Conservation (phyloP, 805 yeast genomes). For the Maudiozyma turicensis region DNA sequence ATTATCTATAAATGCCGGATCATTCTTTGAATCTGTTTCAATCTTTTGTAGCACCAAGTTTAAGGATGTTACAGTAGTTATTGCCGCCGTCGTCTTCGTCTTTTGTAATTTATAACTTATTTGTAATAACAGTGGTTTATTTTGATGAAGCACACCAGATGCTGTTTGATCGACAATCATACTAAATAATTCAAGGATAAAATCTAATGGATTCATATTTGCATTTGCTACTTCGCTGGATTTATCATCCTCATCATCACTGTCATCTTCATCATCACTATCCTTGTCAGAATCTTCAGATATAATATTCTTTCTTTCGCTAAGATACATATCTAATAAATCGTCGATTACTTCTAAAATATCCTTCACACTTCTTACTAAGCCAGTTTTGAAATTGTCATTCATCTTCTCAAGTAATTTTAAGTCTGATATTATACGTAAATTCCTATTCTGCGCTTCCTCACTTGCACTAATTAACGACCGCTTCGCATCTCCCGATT, state of each 20-base stretch:
- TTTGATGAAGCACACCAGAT: conserved; percentile 7
- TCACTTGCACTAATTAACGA: neutral
- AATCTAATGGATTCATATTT: conserved; percentile 5
- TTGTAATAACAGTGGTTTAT: conserved; percentile 19
- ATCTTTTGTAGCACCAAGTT: too few species aligned
- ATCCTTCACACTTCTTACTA: conserved; percentile 39
- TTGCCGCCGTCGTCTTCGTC: neutral
- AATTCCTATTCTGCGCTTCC: conserved; percentile 33
- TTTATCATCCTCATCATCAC: neutral
- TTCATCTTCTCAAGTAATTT: conserved; percentile 56
- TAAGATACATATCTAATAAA: conserved; percentile 24
- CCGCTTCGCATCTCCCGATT: neutral
- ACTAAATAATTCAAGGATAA: conserved; percentile 32
- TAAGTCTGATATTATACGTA: conserved; percentile 46
- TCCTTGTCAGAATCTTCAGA: conserved; percentile 23
- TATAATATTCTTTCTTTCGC: conserved; percentile 19
- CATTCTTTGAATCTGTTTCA: neutral
- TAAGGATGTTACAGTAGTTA: neutral
- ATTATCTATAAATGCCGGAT: neutral
- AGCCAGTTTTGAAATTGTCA: conserved; percentile 44
- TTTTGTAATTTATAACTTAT: conserved; percentile 22
- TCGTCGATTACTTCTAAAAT: conserved; percentile 42
- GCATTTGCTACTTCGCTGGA: neutral
- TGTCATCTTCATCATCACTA: conserved; percentile 10
- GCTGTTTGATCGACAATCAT: conserved; percentile 29